phyloP scores from a whole-genome alignment of 352 stramenopile genomes.

The Globisporangium camurandrum region DNA sequence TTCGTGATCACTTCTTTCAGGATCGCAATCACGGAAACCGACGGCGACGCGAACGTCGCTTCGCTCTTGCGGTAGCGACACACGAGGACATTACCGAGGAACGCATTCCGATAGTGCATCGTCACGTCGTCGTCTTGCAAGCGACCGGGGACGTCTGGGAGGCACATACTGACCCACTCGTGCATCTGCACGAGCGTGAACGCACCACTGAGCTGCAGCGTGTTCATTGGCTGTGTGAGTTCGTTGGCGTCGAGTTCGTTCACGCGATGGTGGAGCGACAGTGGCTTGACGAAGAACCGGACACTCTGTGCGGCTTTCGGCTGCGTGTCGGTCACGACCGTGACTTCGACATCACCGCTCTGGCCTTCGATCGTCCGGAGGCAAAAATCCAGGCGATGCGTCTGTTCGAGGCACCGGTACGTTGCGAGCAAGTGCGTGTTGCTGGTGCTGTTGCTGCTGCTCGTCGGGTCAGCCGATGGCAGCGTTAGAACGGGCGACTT shows the following conservation, averaged over 20 bases:
- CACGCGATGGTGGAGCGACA: conserved; percentile 77
- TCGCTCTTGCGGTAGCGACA: conserved; percentile 73
- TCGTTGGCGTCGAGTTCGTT: conserved; percentile 52
- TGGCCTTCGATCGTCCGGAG: conserved; percentile 83
- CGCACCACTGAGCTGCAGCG: conserved; percentile 55
- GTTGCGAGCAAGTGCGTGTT: conserved; percentile 72
- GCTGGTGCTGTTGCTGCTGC: too few relatives aligned
- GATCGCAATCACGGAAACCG: conserved; percentile 78
- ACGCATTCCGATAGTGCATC: conserved; percentile 76
- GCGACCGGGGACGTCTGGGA: conserved; percentile 66
- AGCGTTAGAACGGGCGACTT: too few relatives aligned
- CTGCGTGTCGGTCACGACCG: conserved; percentile 53
- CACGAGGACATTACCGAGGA: conserved; percentile 61
- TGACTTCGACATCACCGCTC: conserved; percentile 72
- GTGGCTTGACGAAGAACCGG: conserved; percentile 72
- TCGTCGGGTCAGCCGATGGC: conserved; percentile 34
- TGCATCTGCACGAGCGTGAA: conserved; percentile 84
- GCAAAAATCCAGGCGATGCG: conserved; percentile 70
- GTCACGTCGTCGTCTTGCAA: conserved; percentile 62
- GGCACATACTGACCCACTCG: conserved; percentile 76
- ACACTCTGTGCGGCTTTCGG: conserved; percentile 61
- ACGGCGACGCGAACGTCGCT: conserved; percentile 67
- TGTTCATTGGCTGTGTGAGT: conserved; percentile 48
- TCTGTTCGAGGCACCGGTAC: conserved; percentile 73
- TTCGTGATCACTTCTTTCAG: conserved; percentile 82